Base-by-base conservation (phyloP, 805 yeast species). In the Kodamaea sagamina region DNA sequence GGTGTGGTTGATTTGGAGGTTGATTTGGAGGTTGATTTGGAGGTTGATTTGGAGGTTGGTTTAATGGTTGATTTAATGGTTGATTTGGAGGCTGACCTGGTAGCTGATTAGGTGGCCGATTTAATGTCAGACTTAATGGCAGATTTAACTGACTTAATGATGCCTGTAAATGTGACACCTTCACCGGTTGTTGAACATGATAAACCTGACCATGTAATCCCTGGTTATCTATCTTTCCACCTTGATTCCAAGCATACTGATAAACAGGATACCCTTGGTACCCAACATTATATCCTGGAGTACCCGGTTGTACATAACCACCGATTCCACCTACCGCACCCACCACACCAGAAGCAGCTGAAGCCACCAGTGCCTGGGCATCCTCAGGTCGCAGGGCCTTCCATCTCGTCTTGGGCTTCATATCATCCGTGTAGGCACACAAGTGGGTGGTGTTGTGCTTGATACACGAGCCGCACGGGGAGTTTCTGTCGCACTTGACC, bases 401-500 rank as follows among this genome's bases (percentile, higher is more conserved):
- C 25, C 34, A 18, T 26, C 26, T 18, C 17, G 41, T 6, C 17
- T 29, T 29, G 13, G 41, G 29, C 32, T 21, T 21, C 24, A 21
- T 21, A 21, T 41, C 44, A 17, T 43, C 42, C 3, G 22, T 38
- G 32, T 51, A 53, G 7, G 42, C 31, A 22, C 57, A 53, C 28
- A 32, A 9, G 17, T 42, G 47, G 6, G 47, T 32, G 3, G 48
- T 22, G 28, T 45, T 46, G 44, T 49, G 53, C 21, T 45, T 42
- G 9, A 47, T 34, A 24, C 57, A 53, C 13, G 51, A 43, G 3
- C 38, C 11, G 32, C 57, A 53, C 2, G 57, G 57, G 11, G 32
- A 32, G 25, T 18, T 19, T 17, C 46, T 40, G 36, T 51, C 55
- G 29, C 57, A 51, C 16, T 48, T 46, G 40, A 53, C 57, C 39